Percentiles rank a stretch among this genome's conserved stretches.
These are phyloP conservation scores for Lasiodiplodia theobromae DNA, from an alignment of 2,329 filamentous ascomycete species.

Conservation along the genomic window DNA sequence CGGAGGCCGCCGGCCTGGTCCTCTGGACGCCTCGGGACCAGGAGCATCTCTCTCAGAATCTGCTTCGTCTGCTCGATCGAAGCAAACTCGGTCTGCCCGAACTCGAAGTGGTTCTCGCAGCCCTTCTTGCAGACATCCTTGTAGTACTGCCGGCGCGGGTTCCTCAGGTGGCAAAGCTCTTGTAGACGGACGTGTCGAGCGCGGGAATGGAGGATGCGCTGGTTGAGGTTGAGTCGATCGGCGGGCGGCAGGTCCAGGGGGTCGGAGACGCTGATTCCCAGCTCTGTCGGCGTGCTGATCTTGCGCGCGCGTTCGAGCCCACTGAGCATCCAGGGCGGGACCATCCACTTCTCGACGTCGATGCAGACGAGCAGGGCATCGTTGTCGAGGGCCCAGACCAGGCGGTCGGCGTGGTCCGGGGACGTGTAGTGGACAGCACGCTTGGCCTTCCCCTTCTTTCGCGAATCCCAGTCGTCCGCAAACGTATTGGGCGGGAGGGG, in stretches of 20 bases:
- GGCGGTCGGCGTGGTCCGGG: not conserved
- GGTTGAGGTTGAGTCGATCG: not conserved
- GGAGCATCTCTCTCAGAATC: not conserved
- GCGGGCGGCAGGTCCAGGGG: not conserved
- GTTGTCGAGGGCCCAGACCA: not conserved
- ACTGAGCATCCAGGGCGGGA: not conserved
- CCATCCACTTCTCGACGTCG: not conserved
- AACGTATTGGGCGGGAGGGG: too few species aligned
- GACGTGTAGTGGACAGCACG: too few species aligned
- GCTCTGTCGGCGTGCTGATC: not conserved
- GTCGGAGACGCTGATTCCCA: not conserved
- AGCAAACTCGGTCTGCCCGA: not conserved
- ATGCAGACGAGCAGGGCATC: not conserved
- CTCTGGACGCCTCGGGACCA: not conserved
- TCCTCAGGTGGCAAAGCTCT: not conserved
- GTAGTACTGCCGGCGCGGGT: rapidly evolving
- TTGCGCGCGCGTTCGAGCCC: too few species aligned
- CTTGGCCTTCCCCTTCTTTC: too few species aligned
- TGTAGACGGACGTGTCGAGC: not conserved
- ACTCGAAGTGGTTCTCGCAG: not conserved
- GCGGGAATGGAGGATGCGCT: not conserved
- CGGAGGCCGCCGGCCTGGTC: not conserved
- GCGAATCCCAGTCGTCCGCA: too few species aligned
- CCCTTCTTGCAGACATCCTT: not conserved
- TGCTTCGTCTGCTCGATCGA: too few species aligned